Evolutionary conservation across 495 filamentous ascomycete genomes (phyloP).

Genomic region (Aspergillus conjunctus): DNA sequence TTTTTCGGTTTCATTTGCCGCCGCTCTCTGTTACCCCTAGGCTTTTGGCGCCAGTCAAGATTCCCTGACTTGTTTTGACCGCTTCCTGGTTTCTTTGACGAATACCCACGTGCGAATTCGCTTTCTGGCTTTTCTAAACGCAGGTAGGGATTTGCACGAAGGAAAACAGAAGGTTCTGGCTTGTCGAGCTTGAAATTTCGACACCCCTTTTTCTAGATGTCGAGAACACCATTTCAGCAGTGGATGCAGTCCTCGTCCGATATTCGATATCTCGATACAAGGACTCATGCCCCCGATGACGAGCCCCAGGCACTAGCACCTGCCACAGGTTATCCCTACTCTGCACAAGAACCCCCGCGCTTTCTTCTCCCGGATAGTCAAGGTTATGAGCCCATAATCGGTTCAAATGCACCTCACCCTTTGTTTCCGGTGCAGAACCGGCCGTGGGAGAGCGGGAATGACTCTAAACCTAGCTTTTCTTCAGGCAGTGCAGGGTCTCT

Average conservation of each 20-base stretch:
- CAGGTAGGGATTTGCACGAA: slow-evolving; percentile 3
- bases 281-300: slow-evolving; percentile 17
- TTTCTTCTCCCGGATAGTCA: slow-evolving; percentile 27
- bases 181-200: not conserved
- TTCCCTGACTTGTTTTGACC: not conserved
- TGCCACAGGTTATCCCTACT: slow-evolving; percentile 14
- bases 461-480: slow-evolving; percentile 32
- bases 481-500: slow-evolving; percentile 26
- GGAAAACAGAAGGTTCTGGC: slow-evolving; percentile 2
- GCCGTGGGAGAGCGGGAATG: slow-evolving; percentile 23
- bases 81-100: not conserved
- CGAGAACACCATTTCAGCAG: slow-evolving; percentile 25
- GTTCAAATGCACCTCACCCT: slow-evolving; percentile 20
- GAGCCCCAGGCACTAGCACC: slow-evolving; percentile 13
- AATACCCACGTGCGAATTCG: not conserved
- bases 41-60: not conserved
- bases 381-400: slow-evolving; percentile 26
- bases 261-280: slow-evolving; percentile 17
- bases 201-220: slow-evolving; percentile 26
- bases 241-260: slow-evolving; percentile 22
- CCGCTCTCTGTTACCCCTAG: not conserved
- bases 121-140: not conserved
- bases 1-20: not conserved
- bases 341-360: slow-evolving; percentile 23
- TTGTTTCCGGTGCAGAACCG: slow-evolving; percentile 25